Conservation (phyloP, 2,329 filamentous ascomycete genomes). For the Mycogone perniciosa region DNA sequence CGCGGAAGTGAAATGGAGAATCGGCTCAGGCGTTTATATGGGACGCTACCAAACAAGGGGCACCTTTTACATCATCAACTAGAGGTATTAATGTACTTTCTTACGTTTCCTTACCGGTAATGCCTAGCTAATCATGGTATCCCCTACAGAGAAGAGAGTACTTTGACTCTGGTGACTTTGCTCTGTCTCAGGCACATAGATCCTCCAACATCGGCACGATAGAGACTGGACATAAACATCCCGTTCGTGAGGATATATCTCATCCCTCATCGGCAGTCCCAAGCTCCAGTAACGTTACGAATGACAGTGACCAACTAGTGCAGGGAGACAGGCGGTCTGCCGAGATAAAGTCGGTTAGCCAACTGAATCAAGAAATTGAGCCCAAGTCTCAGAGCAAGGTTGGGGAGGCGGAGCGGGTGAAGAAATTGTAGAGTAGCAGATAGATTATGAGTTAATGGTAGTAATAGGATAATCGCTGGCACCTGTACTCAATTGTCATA, state of each 20-base stretch:
- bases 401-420: neutral
- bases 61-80: conserved; percentile 16
- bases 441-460: too few species aligned
- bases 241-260: conserved; percentile 13
- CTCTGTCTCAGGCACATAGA: conserved; percentile 15
- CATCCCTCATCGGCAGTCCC: conserved; percentile 13
- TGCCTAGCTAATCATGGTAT: neutral
- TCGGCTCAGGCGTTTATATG: conserved; percentile 3
- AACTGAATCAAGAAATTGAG: neutral
- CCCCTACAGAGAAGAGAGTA: conserved; percentile 12
- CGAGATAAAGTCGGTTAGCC: neutral
- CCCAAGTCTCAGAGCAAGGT: neutral
- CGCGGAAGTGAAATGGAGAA: neutral
- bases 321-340: neutral
- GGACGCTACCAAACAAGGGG: conserved; percentile 11
- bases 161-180: conserved; percentile 19
- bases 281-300: conserved; percentile 14
- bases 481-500: too few species aligned
- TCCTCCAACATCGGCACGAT: conserved; percentile 15
- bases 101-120: neutral
- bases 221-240: conserved; percentile 15
- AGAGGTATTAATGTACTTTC: conserved; percentile 9
- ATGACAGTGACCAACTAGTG: neutral
- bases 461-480: too few species aligned
- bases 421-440: too few species aligned